Base-by-base conservation (phyloP, 805 yeast species). In the Monosporozyma unispora region DNA sequence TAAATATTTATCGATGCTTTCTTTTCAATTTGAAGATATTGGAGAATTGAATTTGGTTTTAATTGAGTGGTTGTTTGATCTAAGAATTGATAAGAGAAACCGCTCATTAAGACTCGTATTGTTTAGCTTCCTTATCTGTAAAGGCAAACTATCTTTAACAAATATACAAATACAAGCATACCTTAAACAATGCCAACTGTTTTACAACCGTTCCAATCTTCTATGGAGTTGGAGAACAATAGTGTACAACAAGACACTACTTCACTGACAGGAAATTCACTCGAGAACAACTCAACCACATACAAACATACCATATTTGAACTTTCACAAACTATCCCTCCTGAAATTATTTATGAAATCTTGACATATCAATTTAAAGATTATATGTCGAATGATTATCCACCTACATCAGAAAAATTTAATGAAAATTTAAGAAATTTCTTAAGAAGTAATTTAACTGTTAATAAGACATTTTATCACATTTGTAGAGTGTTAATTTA, bases 401-500 rank as follows among this genome's bases (percentile, higher is more conserved):
- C 75, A 25, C 72, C 79, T 41, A 75, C 76, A 44, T 71, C 79
- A 23, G 69, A 65, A 44, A 65, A 63, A 49, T 65, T 61, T 47
- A 59, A 63, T 48, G 71, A 75, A 28, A 78, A 79, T 60, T 63
- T 78, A 45, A 76, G 74, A 47, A 70, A 68, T 52, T 80, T 79
- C 59, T 63, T 77, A 50, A 72, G 73, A 46, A 75, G 80, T 25
- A 72, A 80, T 45, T 71, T 79, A 2, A 69, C 79, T 3, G 80
- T 84, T 18, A 77, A 78, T 59, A 77, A 74, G 56, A 75, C 79
- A 14, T 78, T 83, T 60, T 75, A 80, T 59, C 76, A 77, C 50
- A 69, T 82, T 28, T 75, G 82, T 31, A 67, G 76, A 45, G 77
- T 81, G 52, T 76, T 80, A 53, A 66, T 81, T 25, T 84, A 82